Conservation (phyloP, 2,329 filamentous ascomycete species). For the Colletotrichum musae region DNA sequence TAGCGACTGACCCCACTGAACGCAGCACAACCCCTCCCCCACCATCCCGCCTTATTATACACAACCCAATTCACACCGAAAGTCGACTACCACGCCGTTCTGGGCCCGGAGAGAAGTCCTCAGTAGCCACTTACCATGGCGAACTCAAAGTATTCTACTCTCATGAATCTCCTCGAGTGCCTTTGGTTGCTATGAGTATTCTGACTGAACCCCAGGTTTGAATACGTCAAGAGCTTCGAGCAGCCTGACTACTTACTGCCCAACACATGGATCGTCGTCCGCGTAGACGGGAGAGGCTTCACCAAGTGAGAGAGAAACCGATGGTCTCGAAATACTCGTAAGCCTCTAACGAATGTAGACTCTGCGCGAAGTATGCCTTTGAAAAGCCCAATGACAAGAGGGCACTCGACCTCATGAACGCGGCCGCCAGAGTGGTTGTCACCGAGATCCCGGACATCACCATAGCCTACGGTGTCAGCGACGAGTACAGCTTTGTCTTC, state of each 20-base stretch:
- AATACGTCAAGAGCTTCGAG: slow-evolving; percentile 95
- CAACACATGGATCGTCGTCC: slow-evolving; percentile 96
- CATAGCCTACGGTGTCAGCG: slow-evolving; percentile 92
- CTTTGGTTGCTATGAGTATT: background rate
- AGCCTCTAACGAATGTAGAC: slow-evolving; percentile 61
- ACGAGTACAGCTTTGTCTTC: slow-evolving; percentile 95
- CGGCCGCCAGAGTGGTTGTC: slow-evolving; percentile 87
- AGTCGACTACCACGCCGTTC: background rate
- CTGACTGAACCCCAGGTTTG: slow-evolving; percentile 69
- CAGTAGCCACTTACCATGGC: slow-evolving; percentile 57
- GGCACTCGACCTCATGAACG: slow-evolving; percentile 94
- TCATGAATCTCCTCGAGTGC: background rate
- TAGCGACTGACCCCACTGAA: slow-evolving; percentile 29
- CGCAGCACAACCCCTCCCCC: slow-evolving; percentile 40
- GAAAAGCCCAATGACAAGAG: slow-evolving; percentile 92
- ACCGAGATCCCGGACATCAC: slow-evolving; percentile 86
- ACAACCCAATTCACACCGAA: slow-evolving; percentile 1
- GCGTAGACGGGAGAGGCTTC: slow-evolving; percentile 94
- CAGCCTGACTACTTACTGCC: slow-evolving; percentile 83
- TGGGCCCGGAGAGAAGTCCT: too few species aligned
- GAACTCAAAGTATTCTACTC: slow-evolving; percentile 66
- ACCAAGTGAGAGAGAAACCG: slow-evolving; percentile 77
- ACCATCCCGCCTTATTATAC: slow-evolving; percentile 31
- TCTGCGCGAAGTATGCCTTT: slow-evolving; percentile 87
- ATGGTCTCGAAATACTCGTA: background rate